These are phyloP conservation scores for Coniochaeta sp. DNA, from an alignment of 2,329 filamentous ascomycete species.

Conservation along the genomic window DNA sequence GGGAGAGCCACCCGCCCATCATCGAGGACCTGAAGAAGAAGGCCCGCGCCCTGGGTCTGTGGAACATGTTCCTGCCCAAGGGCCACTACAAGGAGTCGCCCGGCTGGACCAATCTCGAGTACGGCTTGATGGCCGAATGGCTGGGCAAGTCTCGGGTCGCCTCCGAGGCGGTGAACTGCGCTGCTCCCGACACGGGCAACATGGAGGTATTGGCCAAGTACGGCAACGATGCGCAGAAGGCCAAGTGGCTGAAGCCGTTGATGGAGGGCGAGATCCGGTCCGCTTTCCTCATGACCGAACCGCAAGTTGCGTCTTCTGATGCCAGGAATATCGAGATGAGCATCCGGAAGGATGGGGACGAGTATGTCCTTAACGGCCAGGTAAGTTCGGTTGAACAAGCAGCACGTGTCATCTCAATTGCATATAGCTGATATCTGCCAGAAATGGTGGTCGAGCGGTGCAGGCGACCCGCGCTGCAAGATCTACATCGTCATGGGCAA, in stretches of 20 bases:
- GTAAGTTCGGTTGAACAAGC: conserved; percentile 35
- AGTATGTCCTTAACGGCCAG: conserved; percentile 85
- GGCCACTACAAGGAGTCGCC: conserved; percentile 94
- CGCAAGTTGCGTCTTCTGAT: conserved; percentile 80
- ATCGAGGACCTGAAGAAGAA: conserved; percentile 86
- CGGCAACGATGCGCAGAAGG: conserved; percentile 78
- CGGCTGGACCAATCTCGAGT: conserved; percentile 92
- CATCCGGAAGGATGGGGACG: conserved; percentile 75
- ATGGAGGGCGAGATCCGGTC: conserved; percentile 81
- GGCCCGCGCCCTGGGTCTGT: conserved; percentile 76
- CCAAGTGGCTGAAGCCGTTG: conserved; percentile 72
- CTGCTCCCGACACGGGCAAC: conserved; percentile 87
- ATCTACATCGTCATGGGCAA: conserved; percentile 98
- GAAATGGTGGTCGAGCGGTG: conserved; percentile 99
- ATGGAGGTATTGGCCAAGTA: conserved; percentile 95
- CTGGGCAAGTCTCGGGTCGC: conserved; percentile 79
- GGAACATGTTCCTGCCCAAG: conserved; percentile 97
- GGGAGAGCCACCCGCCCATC: conserved; percentile 70
- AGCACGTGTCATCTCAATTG: not conserved
- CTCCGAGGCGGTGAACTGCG: conserved; percentile 82
- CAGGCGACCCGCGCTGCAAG: conserved; percentile 85
- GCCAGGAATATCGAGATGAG: conserved; percentile 86
- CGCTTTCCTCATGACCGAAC: conserved; percentile 92
- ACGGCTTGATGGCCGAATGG: conserved; percentile 95
- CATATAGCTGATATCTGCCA: conserved; percentile 26